Evolutionary conservation across 305 asterid species (phyloP), one percentile per base, ranked within the genome.

Genomic region (Fraxinus greggii): DNA sequence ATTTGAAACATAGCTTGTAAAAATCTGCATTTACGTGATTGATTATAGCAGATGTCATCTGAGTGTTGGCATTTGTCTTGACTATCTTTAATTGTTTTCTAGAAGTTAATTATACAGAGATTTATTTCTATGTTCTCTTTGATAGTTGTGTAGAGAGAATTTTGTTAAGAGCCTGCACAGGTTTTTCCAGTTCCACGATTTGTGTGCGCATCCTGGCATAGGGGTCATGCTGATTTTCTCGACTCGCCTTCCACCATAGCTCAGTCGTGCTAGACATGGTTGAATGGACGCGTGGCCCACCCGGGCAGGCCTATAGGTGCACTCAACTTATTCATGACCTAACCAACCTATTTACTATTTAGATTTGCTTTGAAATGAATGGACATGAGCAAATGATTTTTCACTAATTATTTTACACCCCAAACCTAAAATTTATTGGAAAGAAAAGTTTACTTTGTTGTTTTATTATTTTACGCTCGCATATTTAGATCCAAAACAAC

Each of bases 1-100:
- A 51, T 72, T 72, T 80, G 78, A 78, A 87, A 78, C 32, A 4
- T 79, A 83, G 84, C 75, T 83, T 89, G 90, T 88, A 85, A 84
- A 79, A 85, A 84, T 82, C 12, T 83, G 78, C 76, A 65, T 75
- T 80, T 33, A 45, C 15, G 70, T 78, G 83, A 82, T 48, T 70
- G 76, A 23, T 82, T 83, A 67, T 75, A 74, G 42, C 76, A 45
- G 76, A 42, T 23, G 56, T 54, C 78, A 63, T 10, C 61, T n/a
- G 33, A 80, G 54, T 70, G 79, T 75, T 67, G 79, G 63, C 81
- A 26, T 21, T 72, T 77, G 19, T 54, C 74, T 28, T 28, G 32
- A 59, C 31, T 19, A 7, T 19, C 28, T 7, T 2, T 21, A 19
- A 59, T 23, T 24, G 21, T 26, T 67, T 10, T 9, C 17, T 28